Evolutionary conservation across 2,329 filamentous ascomycete species (phyloP), one percentile per base, ranked within the genome.

Genomic region (Cercospora sp.): DNA sequence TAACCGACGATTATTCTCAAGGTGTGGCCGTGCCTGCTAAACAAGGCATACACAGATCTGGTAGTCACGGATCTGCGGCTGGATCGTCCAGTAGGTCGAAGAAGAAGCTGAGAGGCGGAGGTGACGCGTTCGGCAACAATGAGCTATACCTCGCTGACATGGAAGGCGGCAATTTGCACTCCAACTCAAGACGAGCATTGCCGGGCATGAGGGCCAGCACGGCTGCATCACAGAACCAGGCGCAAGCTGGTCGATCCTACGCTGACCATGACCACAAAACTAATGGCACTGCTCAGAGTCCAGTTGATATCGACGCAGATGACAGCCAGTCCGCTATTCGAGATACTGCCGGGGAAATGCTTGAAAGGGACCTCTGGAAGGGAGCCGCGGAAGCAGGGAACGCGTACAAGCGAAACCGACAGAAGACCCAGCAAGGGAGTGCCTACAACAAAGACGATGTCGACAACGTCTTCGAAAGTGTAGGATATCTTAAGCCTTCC

Each of bases 61-160:
- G 20, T 26, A 65, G 64, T 58, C 45, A 65, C 28, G 39, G 31
- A 30, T 65, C 64, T 20, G 20, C 33, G 20, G 18, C 39, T 16
- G 64, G 18, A 13, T 8, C 28, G 28, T 65, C 57, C 30, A 26
- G 57, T 1, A 28, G 30, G 57, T 61, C 45, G 3, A 53, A 10
- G 23, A 61, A 55, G 18, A 36, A 13, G 16, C 13, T 5, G 10
- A 61, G 23, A 16, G 28, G 57, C 18, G 55, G 42, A 13, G 57
- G 57, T 3, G 64, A 65, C 28, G 13, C 57, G n/a, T 65, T 65
- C 9, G 64, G 64, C 12, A 65, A 60, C 18, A 51, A 60, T 13
- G 58, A 59, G 16, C 20, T 64, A 7, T 53, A 28, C 42, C 3
- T 5, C 5, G 31, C 57, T 5, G 64, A 65, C 9, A 12, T 5